Conservation (phyloP, 2,329 filamentous ascomycete genomes). For the Botryotinia narcissicola region DNA sequence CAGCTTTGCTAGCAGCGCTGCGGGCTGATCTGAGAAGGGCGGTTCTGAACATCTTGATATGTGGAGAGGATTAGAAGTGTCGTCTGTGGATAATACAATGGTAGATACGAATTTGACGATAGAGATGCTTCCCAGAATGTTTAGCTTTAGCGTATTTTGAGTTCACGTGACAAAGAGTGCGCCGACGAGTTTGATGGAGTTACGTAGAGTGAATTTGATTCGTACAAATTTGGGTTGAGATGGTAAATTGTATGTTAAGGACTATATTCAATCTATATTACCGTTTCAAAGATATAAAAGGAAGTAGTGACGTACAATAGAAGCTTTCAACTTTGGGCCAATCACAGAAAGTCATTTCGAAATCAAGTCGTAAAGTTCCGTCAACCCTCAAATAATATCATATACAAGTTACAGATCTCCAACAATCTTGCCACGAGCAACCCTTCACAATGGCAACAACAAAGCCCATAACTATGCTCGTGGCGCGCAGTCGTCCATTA, state of each 20-base stretch:
- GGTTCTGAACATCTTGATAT: constrained; percentile 79
- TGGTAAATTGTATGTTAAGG: neutral
- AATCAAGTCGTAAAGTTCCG: constrained; percentile 19
- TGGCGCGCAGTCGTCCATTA: constrained; percentile 38
- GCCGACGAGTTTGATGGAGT: neutral
- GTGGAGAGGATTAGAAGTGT: constrained; percentile 24
- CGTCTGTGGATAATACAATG: constrained; percentile 18
- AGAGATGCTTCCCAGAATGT: constrained; percentile 16
- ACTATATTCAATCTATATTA: neutral
- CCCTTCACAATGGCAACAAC: constrained; percentile 38
- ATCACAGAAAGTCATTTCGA: constrained; percentile 20
- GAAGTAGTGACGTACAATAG: constrained; percentile 10
- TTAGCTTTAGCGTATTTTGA: constrained; percentile 25
- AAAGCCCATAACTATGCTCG: constrained; percentile 40
- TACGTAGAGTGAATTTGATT: neutral
- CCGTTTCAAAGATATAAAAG: neutral
- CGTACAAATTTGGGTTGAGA: neutral
- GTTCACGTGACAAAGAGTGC: constrained; percentile 9
- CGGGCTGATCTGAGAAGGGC: constrained; percentile 76
- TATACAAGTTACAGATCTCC: constrained; percentile 23
- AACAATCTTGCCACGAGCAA: constrained; percentile 37
- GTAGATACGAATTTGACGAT: constrained; percentile 12
- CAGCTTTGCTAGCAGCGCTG: constrained; percentile 47
- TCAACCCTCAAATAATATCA: constrained; percentile 22
- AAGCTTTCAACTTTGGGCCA: constrained; percentile 12